Conservation (phyloP, 2,329 filamentous ascomycete species). For the Cytospora paraplurivora region DNA sequence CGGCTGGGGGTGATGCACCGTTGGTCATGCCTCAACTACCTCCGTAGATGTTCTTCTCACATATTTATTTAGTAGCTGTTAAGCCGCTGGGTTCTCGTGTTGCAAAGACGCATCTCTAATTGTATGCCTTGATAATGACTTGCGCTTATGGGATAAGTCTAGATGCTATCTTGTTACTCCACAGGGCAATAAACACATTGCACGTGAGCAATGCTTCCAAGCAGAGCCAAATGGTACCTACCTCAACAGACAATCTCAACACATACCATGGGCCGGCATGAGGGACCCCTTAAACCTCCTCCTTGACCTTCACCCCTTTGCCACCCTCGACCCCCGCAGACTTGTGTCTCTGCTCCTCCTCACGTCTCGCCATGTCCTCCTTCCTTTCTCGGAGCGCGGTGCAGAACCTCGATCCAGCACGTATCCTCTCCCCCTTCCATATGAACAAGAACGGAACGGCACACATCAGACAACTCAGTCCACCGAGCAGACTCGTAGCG, state of each 20-base stretch:
- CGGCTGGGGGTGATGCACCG: too few species aligned
- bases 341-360: slow-evolving; percentile 40
- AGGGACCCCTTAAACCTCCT: neutral
- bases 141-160: too few species aligned
- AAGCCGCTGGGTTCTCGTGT: too few species aligned
- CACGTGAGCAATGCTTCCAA: neutral
- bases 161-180: neutral
- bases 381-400: slow-evolving; percentile 58
- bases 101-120: too few species aligned
- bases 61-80: too few species aligned
- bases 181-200: neutral
- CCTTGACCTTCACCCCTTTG: neutral
- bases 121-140: too few species aligned
- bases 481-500: slow-evolving; percentile 56
- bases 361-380: slow-evolving; percentile 46
- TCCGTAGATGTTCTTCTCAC: too few species aligned
- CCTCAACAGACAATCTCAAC: neutral
- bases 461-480: slow-evolving; percentile 53
- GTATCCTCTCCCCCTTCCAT: slow-evolving; percentile 57
- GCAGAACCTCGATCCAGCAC: slow-evolving; percentile 62
- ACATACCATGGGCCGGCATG: neutral
- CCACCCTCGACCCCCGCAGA: neutral
- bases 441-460: slow-evolving; percentile 55
- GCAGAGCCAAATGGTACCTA: neutral
- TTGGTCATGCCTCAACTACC: too few species aligned